Percentiles rank a stretch among this genome's conserved stretches.
These are phyloP conservation scores for Podospora anserina DNA, from an alignment of 495 filamentous ascomycete genomes.

Conservation along the genomic window DNA sequence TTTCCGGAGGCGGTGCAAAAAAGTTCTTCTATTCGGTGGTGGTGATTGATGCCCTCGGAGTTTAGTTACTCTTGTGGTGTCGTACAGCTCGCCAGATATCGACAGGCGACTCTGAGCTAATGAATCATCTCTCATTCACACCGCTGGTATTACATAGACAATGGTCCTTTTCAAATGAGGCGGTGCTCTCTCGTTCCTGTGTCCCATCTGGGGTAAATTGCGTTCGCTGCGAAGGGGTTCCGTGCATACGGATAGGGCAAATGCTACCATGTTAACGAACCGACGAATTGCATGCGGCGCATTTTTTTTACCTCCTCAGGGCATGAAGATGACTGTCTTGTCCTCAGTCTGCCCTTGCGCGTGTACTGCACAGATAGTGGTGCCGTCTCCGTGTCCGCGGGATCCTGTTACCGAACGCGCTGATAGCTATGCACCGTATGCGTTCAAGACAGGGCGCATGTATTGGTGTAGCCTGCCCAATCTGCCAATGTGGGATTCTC, in stretches of 20 bases:
- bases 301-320: background rate
- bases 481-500: background rate
- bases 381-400: background rate
- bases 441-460: background rate
- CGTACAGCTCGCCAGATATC: background rate
- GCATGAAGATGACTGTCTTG: background rate
- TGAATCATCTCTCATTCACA: background rate
- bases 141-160: background rate
- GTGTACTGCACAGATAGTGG: background rate
- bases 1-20: background rate
- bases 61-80: background rate
- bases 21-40: background rate
- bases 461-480: background rate
- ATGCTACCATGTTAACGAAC: background rate
- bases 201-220: background rate
- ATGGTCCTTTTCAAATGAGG: background rate
- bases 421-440: background rate
- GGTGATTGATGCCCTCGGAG: background rate
- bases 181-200: background rate
- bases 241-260: background rate
- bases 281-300: background rate
- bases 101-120: background rate
- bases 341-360: no score
- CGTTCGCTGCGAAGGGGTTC: background rate
- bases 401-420: background rate